Conservation (phyloP, 805 yeast genomes). For the baker's yeast (Saccharomyces cerevisiae) region DNA sequence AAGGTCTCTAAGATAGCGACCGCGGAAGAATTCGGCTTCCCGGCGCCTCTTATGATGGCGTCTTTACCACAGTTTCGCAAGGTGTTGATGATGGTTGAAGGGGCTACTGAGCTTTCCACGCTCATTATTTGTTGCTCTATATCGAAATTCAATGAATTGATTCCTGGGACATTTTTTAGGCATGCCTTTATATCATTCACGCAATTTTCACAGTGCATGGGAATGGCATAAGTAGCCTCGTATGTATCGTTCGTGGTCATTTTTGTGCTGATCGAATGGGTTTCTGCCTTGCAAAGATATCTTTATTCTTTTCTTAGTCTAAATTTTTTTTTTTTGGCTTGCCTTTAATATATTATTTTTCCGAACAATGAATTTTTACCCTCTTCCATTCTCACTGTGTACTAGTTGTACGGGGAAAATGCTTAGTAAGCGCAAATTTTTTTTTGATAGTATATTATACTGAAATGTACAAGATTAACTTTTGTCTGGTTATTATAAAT, state of each 20-base stretch:
- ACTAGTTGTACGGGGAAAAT: not conserved
- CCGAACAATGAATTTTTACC: not conserved
- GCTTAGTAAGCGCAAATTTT: not conserved
- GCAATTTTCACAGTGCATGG: conserved; percentile 72
- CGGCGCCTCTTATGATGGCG: conserved; percentile 88
- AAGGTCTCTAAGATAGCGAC: conserved; percentile 81
- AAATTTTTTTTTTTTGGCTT: not conserved
- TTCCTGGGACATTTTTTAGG: conserved; percentile 42
- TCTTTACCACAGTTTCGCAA: conserved; percentile 74
- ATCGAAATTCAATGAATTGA: conserved; percentile 48
- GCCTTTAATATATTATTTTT: not conserved
- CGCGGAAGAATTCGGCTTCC: conserved; percentile 79
- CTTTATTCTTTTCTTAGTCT: not conserved
- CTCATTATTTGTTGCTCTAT: conserved; percentile 52
- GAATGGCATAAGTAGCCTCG: conserved; percentile 77
- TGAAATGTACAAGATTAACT: not conserved
- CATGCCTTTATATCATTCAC: conserved; percentile 51
- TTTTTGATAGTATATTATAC: not conserved
- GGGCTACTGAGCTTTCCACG: conserved; percentile 64
- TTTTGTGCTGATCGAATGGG: not conserved
- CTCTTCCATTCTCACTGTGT: not conserved
- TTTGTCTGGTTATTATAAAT: not conserved
- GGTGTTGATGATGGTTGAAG: conserved; percentile 60
- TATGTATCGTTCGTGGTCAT: conserved; percentile 33
- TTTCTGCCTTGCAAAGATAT: not conserved